Evolutionary conservation across 805 yeast genomes (phyloP).

Genomic region (Wickerhamiella brachini): DNA sequence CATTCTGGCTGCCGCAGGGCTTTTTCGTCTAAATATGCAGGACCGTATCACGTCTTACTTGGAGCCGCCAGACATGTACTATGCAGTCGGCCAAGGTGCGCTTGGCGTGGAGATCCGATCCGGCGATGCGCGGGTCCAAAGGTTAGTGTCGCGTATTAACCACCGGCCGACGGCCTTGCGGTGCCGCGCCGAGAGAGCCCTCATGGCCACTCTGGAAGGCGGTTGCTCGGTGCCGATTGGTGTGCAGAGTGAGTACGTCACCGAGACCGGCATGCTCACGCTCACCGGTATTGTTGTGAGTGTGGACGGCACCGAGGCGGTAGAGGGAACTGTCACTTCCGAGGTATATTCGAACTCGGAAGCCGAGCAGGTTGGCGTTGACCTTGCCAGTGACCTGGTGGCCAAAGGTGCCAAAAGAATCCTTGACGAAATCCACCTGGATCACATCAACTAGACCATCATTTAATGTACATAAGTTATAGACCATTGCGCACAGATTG

Average conservation of each 20-base stretch:
- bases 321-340: constrained; percentile 39
- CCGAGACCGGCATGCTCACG: constrained; percentile 32
- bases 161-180: constrained; percentile 54
- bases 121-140: constrained; percentile 44
- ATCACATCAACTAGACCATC: constrained; percentile 12
- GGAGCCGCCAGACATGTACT: constrained; percentile 68
- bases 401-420: constrained; percentile 72
- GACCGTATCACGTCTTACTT: constrained; percentile 61
- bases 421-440: constrained; percentile 55
- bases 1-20: constrained; percentile 86
- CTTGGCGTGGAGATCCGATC: constrained; percentile 79
- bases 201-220: constrained; percentile 83
- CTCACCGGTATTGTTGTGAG: constrained; percentile 66
- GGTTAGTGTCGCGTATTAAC: constrained; percentile 50
- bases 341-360: constrained; percentile 37
- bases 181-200: constrained; percentile 77
- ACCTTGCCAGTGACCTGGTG: constrained; percentile 53
- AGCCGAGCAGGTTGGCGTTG: constrained; percentile 55
- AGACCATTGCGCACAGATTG: too few relatives aligned
- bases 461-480: background rate
- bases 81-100: constrained; percentile 99
- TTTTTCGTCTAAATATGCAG: constrained; percentile 58
- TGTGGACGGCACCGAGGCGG: constrained; percentile 64
- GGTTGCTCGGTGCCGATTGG: constrained; percentile 98
- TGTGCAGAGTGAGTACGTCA: constrained; percentile 46